Evolutionary conservation across 306 rosid genomes (phyloP), one percentile per base, ranked within the genome.

Genomic region (Rubus idaeus): DNA sequence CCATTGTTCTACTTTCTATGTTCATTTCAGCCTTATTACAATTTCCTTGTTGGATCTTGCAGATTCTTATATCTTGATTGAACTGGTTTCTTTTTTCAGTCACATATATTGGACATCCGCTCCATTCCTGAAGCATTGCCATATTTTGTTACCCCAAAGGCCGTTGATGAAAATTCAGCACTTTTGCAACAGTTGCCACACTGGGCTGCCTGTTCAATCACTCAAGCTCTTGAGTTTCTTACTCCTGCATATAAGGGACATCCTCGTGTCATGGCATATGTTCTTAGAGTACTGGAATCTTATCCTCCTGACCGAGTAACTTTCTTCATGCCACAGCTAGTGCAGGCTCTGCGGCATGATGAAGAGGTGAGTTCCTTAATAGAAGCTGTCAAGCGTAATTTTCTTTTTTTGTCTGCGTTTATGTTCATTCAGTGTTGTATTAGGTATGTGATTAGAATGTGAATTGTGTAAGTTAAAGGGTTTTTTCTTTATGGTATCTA

Each of bases 141-240:
- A 57, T 95, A 88, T 85, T 95, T 95, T 80, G 92, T 95, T 84
- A 90, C 97, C 73, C 97, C 97, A 20, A 95, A 92, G 86, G 91
- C 97, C 8, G 79, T 89, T 79, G 99, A 95, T 79, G 99, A 95
- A 58, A 92, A 95, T 83, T 95, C 99, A 17, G 90, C 85, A 76
- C 99, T 92, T 80, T 71, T 95, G 79, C 97, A 88, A 82, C 99
- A 95, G 86, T 81, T 95, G 83, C 99, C 99, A 57, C 99, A 95
- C 85, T 95, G 99, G 99, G 99, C 97, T 75, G 96, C 99, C 76
- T 95, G 99, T 80, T 95, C 97, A 61, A 92, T 95, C 78, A 89
- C 99, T 50, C 99, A 92, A 82, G 96, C 99, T 76, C 89, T 95
- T 61, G 99, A 92, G 84, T 95, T 95, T 84, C 99, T 95, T 71